These are phyloP conservation scores for Mycena sp. DNA, from an alignment of 1,284 basidiomycete species.

Conservation along the genomic window DNA sequence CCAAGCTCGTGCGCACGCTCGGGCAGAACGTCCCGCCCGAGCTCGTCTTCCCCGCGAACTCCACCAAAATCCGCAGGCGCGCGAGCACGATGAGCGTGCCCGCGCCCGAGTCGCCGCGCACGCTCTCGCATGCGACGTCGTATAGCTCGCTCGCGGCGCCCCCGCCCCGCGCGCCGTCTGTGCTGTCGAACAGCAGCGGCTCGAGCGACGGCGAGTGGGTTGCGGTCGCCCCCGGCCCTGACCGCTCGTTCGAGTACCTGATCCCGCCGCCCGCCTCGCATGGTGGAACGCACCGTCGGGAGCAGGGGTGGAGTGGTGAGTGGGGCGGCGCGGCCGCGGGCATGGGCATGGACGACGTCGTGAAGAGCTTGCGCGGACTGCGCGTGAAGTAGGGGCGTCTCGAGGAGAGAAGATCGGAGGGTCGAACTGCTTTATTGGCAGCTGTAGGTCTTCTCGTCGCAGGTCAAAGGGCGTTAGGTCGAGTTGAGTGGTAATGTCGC, in stretches of 20 bases:
- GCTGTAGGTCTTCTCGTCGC: no score
- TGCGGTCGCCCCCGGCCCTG: neutral
- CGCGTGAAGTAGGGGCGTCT: slow-evolving; percentile 3
- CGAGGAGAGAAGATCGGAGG: no score
- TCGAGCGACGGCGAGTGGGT: no score
- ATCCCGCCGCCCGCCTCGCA: neutral
- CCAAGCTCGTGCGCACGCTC: slow-evolving; percentile 27
- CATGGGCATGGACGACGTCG: slow-evolving; percentile 21
- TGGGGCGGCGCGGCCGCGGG: neutral
- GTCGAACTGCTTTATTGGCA: no score
- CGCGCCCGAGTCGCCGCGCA: neutral
- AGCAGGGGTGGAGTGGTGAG: slow-evolving; percentile 25
- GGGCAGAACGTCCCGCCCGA: slow-evolving; percentile 20
- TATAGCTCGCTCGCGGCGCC: no score
- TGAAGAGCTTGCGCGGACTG: slow-evolving; percentile 8
- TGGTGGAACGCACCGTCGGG: slow-evolving; percentile 12
- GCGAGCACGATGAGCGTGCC: neutral
- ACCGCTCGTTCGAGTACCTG: neutral
- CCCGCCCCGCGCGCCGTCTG: no score
- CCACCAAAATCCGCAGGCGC: neutral
- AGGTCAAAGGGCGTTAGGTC: no score
- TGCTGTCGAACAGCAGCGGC: no score
- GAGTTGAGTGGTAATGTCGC: no score
- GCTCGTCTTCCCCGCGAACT: slow-evolving; percentile 17
- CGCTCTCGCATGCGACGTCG: neutral